A percentile compares a stretch with the other conserved stretches of the same genome.
Conservation (phyloP, 129 eudicot species). For the Pseudognaphalium luteoalbum region DNA sequence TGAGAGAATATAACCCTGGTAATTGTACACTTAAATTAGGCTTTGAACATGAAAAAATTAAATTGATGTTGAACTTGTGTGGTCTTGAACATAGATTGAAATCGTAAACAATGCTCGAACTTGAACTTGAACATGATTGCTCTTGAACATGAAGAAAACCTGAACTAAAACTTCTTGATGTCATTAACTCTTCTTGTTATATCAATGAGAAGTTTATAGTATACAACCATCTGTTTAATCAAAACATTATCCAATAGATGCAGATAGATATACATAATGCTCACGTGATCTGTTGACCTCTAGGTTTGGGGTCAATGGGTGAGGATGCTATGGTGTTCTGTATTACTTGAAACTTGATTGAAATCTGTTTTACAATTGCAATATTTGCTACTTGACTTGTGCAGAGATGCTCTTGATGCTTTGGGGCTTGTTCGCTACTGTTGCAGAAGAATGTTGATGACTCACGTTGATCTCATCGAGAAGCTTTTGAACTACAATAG, state of each 20-base stretch:
- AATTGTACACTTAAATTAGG: too few relatives aligned
- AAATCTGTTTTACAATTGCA: neutral
- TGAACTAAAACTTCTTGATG: neutral
- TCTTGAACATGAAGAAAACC: neutral
- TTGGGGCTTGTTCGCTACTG: conserved; percentile 85
- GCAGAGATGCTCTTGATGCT: conserved; percentile 95
- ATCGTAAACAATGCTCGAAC: neutral
- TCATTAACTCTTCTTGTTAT: neutral
- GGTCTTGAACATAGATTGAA: neutral
- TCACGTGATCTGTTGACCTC: neutral
- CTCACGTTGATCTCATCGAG: conserved; percentile 97
- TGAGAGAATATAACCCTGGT: neutral
- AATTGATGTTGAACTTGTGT: neutral
- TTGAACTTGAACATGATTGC: neutral
- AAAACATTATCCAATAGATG: conserved; percentile 8
- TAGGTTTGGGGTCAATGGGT: neutral
- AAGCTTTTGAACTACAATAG: conserved; percentile 94
- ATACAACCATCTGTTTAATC: neutral
- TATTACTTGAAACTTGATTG: neutral
- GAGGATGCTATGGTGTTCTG: conserved; percentile 3
- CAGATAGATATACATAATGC: conserved; percentile 4
- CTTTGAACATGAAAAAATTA: neutral
- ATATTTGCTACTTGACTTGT: conserved; percentile 27
- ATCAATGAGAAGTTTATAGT: conserved; percentile 9
- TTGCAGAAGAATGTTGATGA: conserved; percentile 97